Conservation (phyloP, 2,329 filamentous ascomycete species). For the Aspergillus sp. region DNA sequence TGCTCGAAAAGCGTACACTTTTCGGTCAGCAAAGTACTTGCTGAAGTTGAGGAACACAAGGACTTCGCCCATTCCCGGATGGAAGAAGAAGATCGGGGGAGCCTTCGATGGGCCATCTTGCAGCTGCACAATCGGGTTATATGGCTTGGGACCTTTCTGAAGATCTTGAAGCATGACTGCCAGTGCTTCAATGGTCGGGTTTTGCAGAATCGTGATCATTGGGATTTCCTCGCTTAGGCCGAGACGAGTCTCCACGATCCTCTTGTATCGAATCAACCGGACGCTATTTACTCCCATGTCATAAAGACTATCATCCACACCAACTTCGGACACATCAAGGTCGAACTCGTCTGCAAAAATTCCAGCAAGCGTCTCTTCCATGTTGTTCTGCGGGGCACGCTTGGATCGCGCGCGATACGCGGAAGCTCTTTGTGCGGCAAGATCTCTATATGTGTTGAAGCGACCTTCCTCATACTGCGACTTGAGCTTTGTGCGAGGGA, state of each 20-base stretch:
- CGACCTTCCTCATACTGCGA: conserved; percentile 1
- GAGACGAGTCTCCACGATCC: conserved; percentile 3
- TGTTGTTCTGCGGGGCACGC: not conserved
- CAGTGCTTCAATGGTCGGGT: not conserved
- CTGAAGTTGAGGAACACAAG: conserved; percentile 8
- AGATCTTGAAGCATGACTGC: not conserved
- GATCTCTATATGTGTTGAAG: not conserved
- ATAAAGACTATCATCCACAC: not conserved
- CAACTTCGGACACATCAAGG: conserved; percentile 1
- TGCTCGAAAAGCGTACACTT: conserved; percentile 1
- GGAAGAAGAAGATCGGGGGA: not conserved
- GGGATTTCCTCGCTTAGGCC: not conserved
- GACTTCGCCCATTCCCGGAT: conserved; percentile 4
- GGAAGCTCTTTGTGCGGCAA: not conserved
- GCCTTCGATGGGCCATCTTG: not conserved
- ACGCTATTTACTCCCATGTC: conserved; percentile 6
- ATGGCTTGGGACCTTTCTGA: not conserved
- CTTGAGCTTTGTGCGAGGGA: conserved; percentile 5
- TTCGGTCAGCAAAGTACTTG: conserved; percentile 3
- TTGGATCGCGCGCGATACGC: not conserved
- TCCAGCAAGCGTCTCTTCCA: not conserved
- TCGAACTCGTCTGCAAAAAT: not conserved
- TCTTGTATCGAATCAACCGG: conserved; percentile 5
- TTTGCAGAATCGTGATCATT: conserved; percentile 6
- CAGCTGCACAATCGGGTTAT: conserved; percentile 1